Conservation (phyloP, 306 rosid species). For the Sophora flavescens region DNA sequence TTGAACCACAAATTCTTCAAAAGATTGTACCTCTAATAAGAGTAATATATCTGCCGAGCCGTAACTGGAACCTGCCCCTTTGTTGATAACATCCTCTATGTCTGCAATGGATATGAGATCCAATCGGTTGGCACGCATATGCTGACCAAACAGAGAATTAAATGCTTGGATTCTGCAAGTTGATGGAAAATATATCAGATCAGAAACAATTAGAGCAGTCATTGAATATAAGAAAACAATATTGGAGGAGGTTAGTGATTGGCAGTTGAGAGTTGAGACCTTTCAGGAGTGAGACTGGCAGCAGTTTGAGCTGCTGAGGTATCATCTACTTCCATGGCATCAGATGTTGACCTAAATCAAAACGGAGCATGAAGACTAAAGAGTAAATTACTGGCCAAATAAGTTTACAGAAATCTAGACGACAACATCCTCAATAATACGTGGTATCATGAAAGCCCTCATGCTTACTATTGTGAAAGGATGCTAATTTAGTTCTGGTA, state of each 20-base stretch:
- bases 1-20: slow-evolving; percentile 3
- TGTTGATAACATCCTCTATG: slow-evolving; percentile 70
- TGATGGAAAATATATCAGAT: slow-evolving; percentile 4
- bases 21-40: slow-evolving; percentile 73
- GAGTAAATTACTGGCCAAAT: slow-evolving; percentile 44
- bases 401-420: slow-evolving; percentile 11
- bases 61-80: slow-evolving; percentile 57
- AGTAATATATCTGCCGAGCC: slow-evolving; percentile 63
- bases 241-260: background rate
- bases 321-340: slow-evolving; percentile 81
- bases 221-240: slow-evolving; percentile 23
- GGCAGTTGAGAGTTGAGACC: slow-evolving; percentile 56
- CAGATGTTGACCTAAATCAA: slow-evolving; percentile 58
- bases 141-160: slow-evolving; percentile 81
- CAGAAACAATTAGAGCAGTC: slow-evolving; percentile 8
- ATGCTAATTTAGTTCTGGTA: slow-evolving; percentile 27
- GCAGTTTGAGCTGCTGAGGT: slow-evolving; percentile 61
- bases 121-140: slow-evolving; percentile 78
- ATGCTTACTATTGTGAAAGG: slow-evolving; percentile 26
- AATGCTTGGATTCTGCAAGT: slow-evolving; percentile 78
- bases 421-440: slow-evolving; percentile 13
- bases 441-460: slow-evolving; percentile 12
- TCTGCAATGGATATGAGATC: slow-evolving; percentile 72
- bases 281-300: slow-evolving; percentile 65
- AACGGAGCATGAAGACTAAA: background rate